Percentiles rank a stretch among this genome's conserved stretches.
These are phyloP conservation scores for Volvox africanus DNA, from an alignment of 139 green algal species.

Conservation along the genomic window DNA sequence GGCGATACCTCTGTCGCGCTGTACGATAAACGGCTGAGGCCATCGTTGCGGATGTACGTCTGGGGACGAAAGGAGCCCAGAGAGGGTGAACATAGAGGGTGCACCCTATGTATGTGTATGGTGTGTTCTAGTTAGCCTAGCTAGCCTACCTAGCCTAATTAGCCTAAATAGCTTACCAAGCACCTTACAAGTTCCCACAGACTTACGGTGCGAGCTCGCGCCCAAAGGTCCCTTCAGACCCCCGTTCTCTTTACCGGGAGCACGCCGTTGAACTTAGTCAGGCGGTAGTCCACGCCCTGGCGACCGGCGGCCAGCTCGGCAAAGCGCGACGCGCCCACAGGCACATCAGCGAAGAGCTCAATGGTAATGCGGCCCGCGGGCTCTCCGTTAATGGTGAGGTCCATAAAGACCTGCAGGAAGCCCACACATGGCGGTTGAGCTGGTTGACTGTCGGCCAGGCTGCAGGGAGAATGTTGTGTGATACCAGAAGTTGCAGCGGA, in stretches of 20 bases:
- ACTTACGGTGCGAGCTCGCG: too few relatives aligned
- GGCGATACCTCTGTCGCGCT: conserved; percentile 41
- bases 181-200: too few relatives aligned
- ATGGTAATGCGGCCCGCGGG: conserved; percentile 37
- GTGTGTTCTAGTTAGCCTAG: too few relatives aligned
- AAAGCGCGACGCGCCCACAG: conserved; percentile 17
- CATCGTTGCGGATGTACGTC: conserved; percentile 59
- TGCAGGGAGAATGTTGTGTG: too few relatives aligned
- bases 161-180: too few relatives aligned
- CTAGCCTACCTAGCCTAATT: too few relatives aligned
- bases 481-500: too few relatives aligned
- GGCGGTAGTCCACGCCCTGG: conserved; percentile 41
- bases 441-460: too few relatives aligned
- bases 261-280: conserved; percentile 45
- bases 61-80: background rate
- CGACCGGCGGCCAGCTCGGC: background rate
- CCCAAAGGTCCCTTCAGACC: too few relatives aligned
- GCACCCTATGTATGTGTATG: too few relatives aligned
- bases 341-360: conserved; percentile 26
- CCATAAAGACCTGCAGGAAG: conserved; percentile 29
- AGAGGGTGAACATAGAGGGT: background rate
- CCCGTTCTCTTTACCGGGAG: conserved; percentile 22
- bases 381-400: conserved; percentile 36
- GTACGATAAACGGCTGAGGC: conserved; percentile 59
- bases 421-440: too few relatives aligned